These are phyloP conservation scores for Rubia peregrina DNA, from an alignment of 305 asterid genomes.

Conservation along the genomic window DNA sequence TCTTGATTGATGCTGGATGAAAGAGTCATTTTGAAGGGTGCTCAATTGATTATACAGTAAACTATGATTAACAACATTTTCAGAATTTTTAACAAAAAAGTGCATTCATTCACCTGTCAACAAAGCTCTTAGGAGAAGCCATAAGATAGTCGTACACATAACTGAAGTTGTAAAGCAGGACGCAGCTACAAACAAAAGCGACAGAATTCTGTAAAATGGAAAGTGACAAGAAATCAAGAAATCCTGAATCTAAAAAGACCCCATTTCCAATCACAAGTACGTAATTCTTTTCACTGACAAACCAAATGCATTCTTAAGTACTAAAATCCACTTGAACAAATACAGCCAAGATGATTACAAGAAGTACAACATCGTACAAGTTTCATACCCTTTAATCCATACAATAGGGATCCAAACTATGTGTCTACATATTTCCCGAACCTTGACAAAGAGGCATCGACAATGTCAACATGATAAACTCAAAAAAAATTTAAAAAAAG, in stretches of 20 bases:
- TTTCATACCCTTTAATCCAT: not conserved
- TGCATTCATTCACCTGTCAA: conserved; percentile 67
- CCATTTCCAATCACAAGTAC: not conserved
- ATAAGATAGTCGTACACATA: conserved; percentile 64
- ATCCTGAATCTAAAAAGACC: not conserved
- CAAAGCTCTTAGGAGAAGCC: conserved; percentile 87
- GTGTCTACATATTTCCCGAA: not conserved
- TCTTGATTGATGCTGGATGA: not conserved
- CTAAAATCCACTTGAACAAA: not conserved
- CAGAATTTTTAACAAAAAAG: not conserved
- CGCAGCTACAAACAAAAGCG: conserved; percentile 59
- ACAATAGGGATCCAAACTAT: not conserved
- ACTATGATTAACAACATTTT: not conserved
- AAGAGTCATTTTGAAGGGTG: not conserved
- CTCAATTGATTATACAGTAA: not conserved
- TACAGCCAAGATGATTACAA: not conserved
- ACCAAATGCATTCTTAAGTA: not conserved
- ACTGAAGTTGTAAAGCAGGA: conserved; percentile 92
- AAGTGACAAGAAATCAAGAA: not conserved
- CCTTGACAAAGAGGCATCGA: not conserved
- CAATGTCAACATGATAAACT: not conserved
- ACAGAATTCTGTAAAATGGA: not conserved
- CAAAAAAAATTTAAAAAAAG: conserved; percentile 25
- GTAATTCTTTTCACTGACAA: not conserved
- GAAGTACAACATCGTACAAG: not conserved